Conservation (phyloP, 495 filamentous ascomycete genomes). For the Corynascus novoguineensis region DNA sequence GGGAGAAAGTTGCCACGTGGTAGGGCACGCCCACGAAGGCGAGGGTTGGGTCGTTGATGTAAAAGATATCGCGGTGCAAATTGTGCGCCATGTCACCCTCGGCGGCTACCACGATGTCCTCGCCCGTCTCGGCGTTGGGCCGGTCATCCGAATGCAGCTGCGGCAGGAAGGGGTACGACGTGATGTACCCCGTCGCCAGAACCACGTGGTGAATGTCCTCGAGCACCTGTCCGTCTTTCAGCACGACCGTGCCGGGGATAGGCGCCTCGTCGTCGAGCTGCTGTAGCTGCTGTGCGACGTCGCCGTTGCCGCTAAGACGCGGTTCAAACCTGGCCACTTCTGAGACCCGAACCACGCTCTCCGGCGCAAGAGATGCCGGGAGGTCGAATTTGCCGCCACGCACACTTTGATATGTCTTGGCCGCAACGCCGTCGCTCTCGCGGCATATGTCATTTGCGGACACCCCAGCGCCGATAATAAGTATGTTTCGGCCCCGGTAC, state of each 20-base stretch:
- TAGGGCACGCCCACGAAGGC: conserved; percentile 58
- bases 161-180: conserved; percentile 53
- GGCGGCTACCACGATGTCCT: conserved; percentile 50
- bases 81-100: conserved; percentile 64
- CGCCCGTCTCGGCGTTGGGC: conserved; percentile 35
- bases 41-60: conserved; percentile 58
- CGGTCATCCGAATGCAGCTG: conserved; percentile 39
- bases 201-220: conserved; percentile 51
- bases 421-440: conserved; percentile 47
- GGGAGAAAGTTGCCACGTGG: conserved; percentile 56
- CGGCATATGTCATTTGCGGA: conserved; percentile 57
- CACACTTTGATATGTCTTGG: conserved; percentile 53
- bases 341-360: conserved; percentile 45
- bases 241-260: conserved; percentile 23
- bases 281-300: background rate
- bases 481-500: conserved; percentile 46
- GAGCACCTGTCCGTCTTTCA: conserved; percentile 40
- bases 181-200: conserved; percentile 61
- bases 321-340: conserved; percentile 38
- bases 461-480: conserved; percentile 56
- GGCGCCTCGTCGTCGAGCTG: background rate
- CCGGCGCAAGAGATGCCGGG: conserved; percentile 43
- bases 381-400: conserved; percentile 55
- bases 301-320: background rate
- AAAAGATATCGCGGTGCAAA: conserved; percentile 62